Conservation (phyloP, 371 early-diverging fungal species). For the Apophysomyces trapeziformis region DNA sequence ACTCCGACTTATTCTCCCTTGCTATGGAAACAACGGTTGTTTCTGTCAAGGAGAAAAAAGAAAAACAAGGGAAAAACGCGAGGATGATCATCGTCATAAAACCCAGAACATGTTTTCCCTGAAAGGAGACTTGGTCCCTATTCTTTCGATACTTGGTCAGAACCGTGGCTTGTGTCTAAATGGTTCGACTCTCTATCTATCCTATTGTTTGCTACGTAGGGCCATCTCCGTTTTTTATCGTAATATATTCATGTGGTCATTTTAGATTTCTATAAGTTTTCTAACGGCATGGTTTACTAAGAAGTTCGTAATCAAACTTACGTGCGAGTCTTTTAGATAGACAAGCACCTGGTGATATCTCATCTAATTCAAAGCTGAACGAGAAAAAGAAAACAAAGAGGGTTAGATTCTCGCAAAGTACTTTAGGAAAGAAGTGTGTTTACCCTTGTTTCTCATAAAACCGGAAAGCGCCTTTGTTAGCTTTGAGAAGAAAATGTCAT, state of each 20-base stretch:
- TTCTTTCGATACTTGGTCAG: no score
- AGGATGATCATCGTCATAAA: no score
- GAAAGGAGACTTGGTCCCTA: no score
- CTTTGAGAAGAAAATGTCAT: slow-evolving; percentile 17
- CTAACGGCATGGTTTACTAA: slow-evolving; percentile 47
- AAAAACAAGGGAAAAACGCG: no score
- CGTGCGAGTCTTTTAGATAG: slow-evolving; percentile 51
- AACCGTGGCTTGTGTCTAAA: no score
- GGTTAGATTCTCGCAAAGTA: neutral
- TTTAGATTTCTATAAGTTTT: slow-evolving; percentile 5
- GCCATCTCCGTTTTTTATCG: neutral
- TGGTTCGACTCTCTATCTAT: no score
- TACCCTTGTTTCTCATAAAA: slow-evolving; percentile 64
- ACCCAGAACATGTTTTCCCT: no score
- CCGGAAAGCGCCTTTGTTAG: slow-evolving; percentile 57
- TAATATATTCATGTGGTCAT: neutral
- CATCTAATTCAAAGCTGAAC: slow-evolving; percentile 58
- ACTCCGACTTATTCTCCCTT: no score
- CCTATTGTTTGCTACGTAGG: neutral
- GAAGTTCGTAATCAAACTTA: slow-evolving; percentile 63
- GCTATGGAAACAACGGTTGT: no score
- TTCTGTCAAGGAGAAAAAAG: no score
- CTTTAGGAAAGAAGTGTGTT: slow-evolving; percentile 6
- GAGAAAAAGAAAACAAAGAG: slow-evolving; percentile 3
- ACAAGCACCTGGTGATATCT: slow-evolving; percentile 63